Percentiles rank a stretch among this genome's conserved stretches.
Evolutionary conservation across 495 filamentous ascomycete genomes (phyloP).

Genomic region (Neurospora sp.): DNA sequence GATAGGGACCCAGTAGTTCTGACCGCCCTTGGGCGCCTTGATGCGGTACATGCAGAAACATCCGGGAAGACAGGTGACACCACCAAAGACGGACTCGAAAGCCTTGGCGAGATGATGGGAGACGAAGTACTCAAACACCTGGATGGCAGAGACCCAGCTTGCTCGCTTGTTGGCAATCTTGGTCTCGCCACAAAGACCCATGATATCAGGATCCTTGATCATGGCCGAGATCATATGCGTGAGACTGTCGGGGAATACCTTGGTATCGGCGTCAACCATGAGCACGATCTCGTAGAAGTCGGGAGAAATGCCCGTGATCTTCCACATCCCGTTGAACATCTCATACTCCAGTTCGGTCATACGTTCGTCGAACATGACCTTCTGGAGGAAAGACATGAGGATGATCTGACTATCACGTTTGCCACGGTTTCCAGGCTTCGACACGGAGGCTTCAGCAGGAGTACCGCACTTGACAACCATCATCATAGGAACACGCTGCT

Average conservation of each 20-base stretch:
- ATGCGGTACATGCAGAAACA: slow-evolving; percentile 99
- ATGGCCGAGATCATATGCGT: slow-evolving; percentile 99
- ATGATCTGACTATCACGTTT: slow-evolving; percentile 99
- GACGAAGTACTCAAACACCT: slow-evolving; percentile 99
- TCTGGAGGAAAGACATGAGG: slow-evolving; percentile 98
- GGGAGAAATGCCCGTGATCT: slow-evolving; percentile 92
- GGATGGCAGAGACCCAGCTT: slow-evolving; percentile 95
- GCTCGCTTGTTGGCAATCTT: slow-evolving; percentile 98
- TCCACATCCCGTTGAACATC: slow-evolving; percentile 99
- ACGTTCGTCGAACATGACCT: slow-evolving; percentile 99
- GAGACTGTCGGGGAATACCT: slow-evolving; percentile 94
- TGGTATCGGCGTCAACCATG: slow-evolving; percentile 99
- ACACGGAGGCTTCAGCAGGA: slow-evolving; percentile 64
- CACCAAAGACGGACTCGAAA: slow-evolving; percentile 97
- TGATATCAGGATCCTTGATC: slow-evolving; percentile 98
- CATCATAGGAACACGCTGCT: slow-evolving; percentile 99
- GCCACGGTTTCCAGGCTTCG: slow-evolving; percentile 92
- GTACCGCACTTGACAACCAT: slow-evolving; percentile 94
- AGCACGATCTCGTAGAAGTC: slow-evolving; percentile 97
- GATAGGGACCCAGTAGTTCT: slow-evolving; percentile 99
- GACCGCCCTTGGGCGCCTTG: slow-evolving; percentile 95
- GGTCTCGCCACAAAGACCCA: slow-evolving; percentile 96
- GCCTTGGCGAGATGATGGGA: slow-evolving; percentile 94
- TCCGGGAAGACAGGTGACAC: slow-evolving; percentile 96
- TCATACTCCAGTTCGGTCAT: slow-evolving; percentile 99